Evolutionary conservation across 2,329 filamentous ascomycete species (phyloP), one percentile per base, ranked within the genome.

Genomic region (Fusarium humuli): DNA sequence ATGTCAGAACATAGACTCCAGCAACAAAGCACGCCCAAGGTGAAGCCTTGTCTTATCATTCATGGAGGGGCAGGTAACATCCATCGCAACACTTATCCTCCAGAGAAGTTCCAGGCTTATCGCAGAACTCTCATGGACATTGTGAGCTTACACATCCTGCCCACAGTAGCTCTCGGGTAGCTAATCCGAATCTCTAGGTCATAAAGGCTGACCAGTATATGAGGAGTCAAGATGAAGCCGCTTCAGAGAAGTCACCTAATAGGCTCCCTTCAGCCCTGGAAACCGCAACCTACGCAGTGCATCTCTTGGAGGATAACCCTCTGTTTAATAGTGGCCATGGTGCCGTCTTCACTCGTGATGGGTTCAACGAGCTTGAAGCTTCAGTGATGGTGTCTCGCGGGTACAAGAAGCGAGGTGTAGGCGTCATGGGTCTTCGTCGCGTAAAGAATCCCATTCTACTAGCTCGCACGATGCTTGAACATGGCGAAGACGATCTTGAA

Each of bases 271-370:
- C 85, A 1, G 92, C 94, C 1, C 85, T 97, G 16, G 90, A 93
- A 58, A 87, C 90, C 1, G 93, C 93, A 3, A 91, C 91, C 3
- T 87, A 91, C 78, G 94, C 94, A 46, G 93, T 97, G 13, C 83
- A 84, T 2, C 85, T 91, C 27, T 87, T 97, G 18, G 94, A 97
- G 81, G 85, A 97, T 76, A 88, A 94, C 75, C 86, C 91, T 3
- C 87, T 97, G 7, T 97, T 96, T 86, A 97, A 97, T 81, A 90
- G 90, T 61, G 94, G 90, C 10, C 90, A 90, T 74, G 94, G 94
- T 56, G 92, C 94, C 53, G 94, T 97, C 22, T 97, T 97, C 79
- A 97, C 93, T 1, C 88, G 90, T 53, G 90, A 91, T 70, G 94
- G 94, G 20, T 87, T 90, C 67, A 94, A 94, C 78, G 92, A 97